These are phyloP conservation scores for Biscogniauxia sp. DNA, from an alignment of 2,329 filamentous ascomycete genomes.

Conservation along the genomic window DNA sequence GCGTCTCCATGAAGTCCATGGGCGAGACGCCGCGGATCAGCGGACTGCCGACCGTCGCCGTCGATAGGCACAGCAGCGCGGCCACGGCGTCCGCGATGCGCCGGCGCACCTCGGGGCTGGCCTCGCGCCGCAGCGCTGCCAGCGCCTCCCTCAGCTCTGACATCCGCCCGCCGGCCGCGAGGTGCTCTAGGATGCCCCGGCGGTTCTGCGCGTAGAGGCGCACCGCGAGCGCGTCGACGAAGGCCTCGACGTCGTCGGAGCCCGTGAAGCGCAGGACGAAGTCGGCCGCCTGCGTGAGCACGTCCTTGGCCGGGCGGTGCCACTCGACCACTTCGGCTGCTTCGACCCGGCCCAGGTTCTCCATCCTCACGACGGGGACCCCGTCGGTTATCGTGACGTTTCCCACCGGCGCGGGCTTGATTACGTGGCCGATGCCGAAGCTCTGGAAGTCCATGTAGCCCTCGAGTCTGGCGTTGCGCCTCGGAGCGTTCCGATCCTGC, in stretches of 20 bases:
- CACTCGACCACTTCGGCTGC: neutral
- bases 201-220: conserved; percentile 1
- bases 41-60: neutral
- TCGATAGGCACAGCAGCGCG: conserved; percentile 1
- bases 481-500: neutral
- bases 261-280: neutral
- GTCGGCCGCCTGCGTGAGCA: neutral
- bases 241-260: neutral
- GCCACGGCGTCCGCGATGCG: neutral
- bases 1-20: neutral
- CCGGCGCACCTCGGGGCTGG: neutral
- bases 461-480: neutral
- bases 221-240: conserved; percentile 1
- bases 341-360: neutral
- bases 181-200: neutral
- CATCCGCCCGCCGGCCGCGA: neutral
- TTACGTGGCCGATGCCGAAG: conserved; percentile 1
- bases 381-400: neutral
- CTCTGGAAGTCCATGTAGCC: neutral
- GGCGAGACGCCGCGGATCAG: neutral
- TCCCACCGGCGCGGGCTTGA: neutral
- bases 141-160: neutral
- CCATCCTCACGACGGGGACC: neutral
- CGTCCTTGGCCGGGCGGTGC: neutral
- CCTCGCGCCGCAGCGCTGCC: neutral